Evolutionary conservation across 371 early-diverging fungal species (phyloP), one percentile per base, ranked within the genome.

Genomic region (Batkoa obscura): DNA sequence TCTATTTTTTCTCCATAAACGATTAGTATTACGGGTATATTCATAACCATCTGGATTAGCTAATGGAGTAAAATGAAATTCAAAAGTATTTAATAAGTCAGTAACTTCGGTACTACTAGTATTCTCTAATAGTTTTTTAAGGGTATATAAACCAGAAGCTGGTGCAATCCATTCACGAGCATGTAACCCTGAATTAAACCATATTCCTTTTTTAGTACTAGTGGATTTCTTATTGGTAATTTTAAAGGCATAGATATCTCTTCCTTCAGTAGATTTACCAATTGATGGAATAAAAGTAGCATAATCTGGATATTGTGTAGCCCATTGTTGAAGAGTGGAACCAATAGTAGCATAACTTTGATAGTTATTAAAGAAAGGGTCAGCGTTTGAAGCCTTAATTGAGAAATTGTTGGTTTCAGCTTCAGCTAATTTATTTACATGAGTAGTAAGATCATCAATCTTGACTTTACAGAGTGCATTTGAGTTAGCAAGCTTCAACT

Each of bases 1-100:
- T 31, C 77, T 65, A 66, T 76, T 78, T 66, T 80, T 80, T 50
- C 80, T 64, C 80, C 80, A 80, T 38, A 76, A 56, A 30, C 80
- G 66, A 50, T 68, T 62, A 1, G 50, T 58, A n/a, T 42, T 57
- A 68, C 72, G 68, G 10, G 77, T 66, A 61, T 70, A 74, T 33
- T 64, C 68, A 56, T 76, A 78, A 1, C 80, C 80, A 54, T 80
- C 80, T n/a, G 71, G 59, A 64, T 80, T 80, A 61, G 73, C 67
- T 37, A 78, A 46, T 4, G 78, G 78, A 0, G 77, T 69, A 46
- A 80, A 61, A 33, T 71, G 60, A 41, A 75, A 67, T 55, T 74
- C 75, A 15, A 60, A 64, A 8, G 54, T 45, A 37, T 67, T 64
- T 54, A 77, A 58, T n/a, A 72, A 38, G 5, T 2, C 38, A 3